A percentile compares a stretch with the other conserved stretches of the same genome.
These are phyloP conservation scores for Albifimbria verrucaria DNA, from an alignment of 2,329 filamentous ascomycete genomes.

Conservation along the genomic window DNA sequence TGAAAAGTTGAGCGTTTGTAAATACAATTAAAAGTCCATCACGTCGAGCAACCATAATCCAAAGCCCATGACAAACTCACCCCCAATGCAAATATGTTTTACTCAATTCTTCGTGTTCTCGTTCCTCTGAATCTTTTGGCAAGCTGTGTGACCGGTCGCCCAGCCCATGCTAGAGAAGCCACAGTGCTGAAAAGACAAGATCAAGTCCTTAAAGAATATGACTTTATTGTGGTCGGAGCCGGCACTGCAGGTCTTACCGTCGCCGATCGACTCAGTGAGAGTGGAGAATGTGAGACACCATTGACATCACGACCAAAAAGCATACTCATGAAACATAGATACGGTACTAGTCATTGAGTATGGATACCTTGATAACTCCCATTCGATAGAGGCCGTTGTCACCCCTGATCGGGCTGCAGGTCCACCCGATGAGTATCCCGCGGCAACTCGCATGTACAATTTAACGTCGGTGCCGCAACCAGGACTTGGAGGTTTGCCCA, in stretches of 20 bases:
- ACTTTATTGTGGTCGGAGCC: conserved; percentile 1
- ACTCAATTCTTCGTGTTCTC: not conserved
- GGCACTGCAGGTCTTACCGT: conserved; percentile 1
- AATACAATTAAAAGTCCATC: too few relatives aligned
- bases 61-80: not conserved
- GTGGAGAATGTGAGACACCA: not conserved
- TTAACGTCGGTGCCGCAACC: conserved; percentile 18
- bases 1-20: too few relatives aligned
- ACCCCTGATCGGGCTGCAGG: conserved; percentile 1
- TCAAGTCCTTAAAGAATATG: not conserved
- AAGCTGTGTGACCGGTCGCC: not conserved
- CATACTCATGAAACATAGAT: not conserved
- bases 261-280: conserved; percentile 1
- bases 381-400: conserved; percentile 4
- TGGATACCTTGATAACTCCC: conserved; percentile 11
- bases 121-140: not conserved
- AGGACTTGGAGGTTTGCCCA: conserved; percentile 14
- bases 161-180: not conserved
- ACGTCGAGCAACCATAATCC: not conserved
- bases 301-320: not conserved
- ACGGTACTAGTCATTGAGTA: conserved; percentile 18
- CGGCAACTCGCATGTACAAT: conserved; percentile 20
- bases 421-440: conserved; percentile 12
- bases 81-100: not conserved
- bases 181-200: not conserved